Conservation (phyloP, 2,329 filamentous ascomycete species). For the Apiospora saccharicola region DNA sequence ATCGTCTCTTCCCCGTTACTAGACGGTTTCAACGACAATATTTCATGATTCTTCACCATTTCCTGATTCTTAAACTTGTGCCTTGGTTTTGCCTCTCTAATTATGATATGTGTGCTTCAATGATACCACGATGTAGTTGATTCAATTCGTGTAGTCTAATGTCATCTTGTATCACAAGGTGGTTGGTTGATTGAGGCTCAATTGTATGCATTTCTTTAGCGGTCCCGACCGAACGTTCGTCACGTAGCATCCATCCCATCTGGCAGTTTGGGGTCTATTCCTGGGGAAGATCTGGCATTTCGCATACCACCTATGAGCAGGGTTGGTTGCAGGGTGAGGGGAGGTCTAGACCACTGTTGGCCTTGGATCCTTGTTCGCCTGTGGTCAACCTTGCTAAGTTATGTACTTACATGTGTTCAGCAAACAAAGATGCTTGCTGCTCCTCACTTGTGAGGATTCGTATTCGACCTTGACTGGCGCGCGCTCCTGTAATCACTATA, state of each 20-base stretch:
- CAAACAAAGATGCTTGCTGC: not conserved
- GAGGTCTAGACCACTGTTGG: not conserved
- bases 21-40: not conserved
- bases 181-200: not conserved
- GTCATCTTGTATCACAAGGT: not conserved
- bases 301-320: not conserved
- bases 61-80: not conserved
- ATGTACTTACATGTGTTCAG: not conserved
- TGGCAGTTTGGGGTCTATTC: not conserved
- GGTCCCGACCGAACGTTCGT: not conserved
- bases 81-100: not conserved
- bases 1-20: not conserved
- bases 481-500: not conserved
- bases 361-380: not conserved
- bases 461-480: not conserved
- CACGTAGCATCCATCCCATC: not conserved
- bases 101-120: not conserved
- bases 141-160: not conserved
- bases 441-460: not conserved
- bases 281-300: not conserved
- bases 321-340: not conserved
- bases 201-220: conserved; percentile 1
- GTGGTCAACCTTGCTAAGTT: not conserved
- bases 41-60: not conserved
- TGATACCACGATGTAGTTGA: not conserved